Conservation (phyloP, 176 grass and related monocot species). For the Triticum timopheevii region DNA sequence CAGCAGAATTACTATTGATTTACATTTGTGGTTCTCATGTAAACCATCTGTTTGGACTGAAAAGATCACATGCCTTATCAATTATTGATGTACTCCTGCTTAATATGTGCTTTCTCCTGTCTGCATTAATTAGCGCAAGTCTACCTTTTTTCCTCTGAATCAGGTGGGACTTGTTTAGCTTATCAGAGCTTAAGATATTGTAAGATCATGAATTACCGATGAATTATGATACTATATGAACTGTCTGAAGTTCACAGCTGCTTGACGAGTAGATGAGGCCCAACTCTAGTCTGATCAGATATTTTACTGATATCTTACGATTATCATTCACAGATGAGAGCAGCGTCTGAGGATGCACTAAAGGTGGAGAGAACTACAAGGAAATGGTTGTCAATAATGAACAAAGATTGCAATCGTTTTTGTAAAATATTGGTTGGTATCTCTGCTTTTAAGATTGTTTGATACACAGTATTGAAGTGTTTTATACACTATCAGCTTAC, state of each 20-base stretch:
- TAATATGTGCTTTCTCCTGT: not conserved
- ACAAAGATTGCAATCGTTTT: constrained; percentile 94
- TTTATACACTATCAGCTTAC: constrained; percentile 13
- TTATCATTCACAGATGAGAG: constrained; percentile 56
- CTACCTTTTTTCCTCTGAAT: not conserved
- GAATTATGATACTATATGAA: not conserved
- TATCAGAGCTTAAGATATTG: not conserved
- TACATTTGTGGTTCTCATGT: not conserved
- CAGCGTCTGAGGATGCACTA: constrained; percentile 65
- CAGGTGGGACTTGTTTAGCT: not conserved
- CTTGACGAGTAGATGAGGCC: not conserved
- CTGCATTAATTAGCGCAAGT: not conserved
- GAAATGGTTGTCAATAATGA: constrained; percentile 82
- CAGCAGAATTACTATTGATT: not conserved
- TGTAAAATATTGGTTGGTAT: constrained; percentile 94
- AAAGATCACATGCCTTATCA: not conserved
- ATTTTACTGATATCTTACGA: constrained; percentile 26
- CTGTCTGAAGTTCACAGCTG: constrained; percentile 8
- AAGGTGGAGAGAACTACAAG: constrained; percentile 80
- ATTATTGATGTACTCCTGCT: not conserved
- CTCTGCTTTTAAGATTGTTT: constrained; percentile 23
- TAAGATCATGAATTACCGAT: not conserved
- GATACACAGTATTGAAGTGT: not conserved
- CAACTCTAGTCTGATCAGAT: not conserved
- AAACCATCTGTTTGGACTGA: not conserved